Base-by-base conservation (phyloP, 352 stramenopile species). In the Globisporangium canariense region DNA sequence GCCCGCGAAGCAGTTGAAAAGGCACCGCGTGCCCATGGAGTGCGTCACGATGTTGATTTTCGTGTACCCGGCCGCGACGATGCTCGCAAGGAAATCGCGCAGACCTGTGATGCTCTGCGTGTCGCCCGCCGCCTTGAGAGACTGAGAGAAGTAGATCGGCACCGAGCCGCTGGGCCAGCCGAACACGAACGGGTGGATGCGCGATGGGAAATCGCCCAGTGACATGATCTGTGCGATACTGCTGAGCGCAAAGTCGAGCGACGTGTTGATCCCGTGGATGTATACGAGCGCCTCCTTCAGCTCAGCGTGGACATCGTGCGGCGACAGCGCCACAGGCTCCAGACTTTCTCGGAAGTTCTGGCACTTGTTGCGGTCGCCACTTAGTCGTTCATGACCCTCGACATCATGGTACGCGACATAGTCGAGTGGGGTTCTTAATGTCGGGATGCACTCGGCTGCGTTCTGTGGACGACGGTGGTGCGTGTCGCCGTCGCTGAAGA, bases 31-130 rank as follows among this genome's bases (percentile, higher is more conserved):
- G 45, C 66, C 66, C 66, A 72, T 72, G 7, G 50, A 64, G 53
- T 72, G 66, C n/a, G 62, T 67, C 9, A 72, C 45, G 38, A 72
- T 66, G 36, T 72, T 69, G 6, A 72, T 53, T 32, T 62, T 72
- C 16, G 66, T 62, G 53, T 72, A 72, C 22, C 66, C 66, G 16
- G 66, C 66, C 6, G 30, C 62, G 38, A 72, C 47, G 46, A 72
- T 62, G 41, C 66, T 72, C n/a, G 32, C 45, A 2, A 72, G 62
- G 47, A 72, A 72, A 18, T 64, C 54, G 28, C 64, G 66, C n/a
- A 72, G 51, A 0, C 65, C 65, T 6, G 50, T 52, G 9, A 47
- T 49, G 30, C 65, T 67, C 28, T 64, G 43, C 5, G n/a, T 28
- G 36, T 70, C 57, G 8, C 66, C 47, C 0, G 62, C 60, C 1